Evolutionary conservation across 2,329 filamentous ascomycete genomes (phyloP), one percentile per base, ranked within the genome.

Genomic region (Calycina marina): DNA sequence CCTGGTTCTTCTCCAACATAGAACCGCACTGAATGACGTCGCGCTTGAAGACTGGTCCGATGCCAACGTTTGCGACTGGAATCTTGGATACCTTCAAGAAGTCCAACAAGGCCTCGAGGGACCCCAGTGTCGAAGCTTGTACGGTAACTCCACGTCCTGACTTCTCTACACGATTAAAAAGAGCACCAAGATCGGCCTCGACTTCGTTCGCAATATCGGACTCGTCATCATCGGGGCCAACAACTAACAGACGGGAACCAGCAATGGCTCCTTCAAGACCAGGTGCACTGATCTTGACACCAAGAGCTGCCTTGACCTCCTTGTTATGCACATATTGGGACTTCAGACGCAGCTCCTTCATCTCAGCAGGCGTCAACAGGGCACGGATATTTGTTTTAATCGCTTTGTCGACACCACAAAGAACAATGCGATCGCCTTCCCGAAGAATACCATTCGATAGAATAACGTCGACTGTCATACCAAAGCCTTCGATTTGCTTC

Each of bases 281-380:
- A 47, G 93, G 92, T 27, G 88, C 90, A 41, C 85, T 85, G 53
- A 98, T 96, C 72, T 98, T 98, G 57, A 98, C 84, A 79, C 90
- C 90, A 51, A 98, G 72, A 6, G 90, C 85, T 13, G 92, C 90
- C 67, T 94, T 98, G 62, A 94, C 86, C 57, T 93, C 85, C 65
- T 98, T 96, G 65, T 98, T 94, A 65, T 98, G 92, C 17, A 98
- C 88, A 51, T 98, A 98, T 41, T 77, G 71, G 3, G 86, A 93
- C 62, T 96, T 96, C 49, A 98, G 72, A 56, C 92, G 85, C 43
- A 98, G 60, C 56, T 98, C 90, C 54, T 84, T 90, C 54, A 98
- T 74, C 39, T 85, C 82, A 8, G 85, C 86, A 2, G 90, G 90
- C 3, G 90, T 98, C 32, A 98, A 67, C 15, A 98, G 69, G 10